Conservation (phyloP, 2,329 filamentous ascomycete genomes). For the Rhynchosporium graminicola region DNA sequence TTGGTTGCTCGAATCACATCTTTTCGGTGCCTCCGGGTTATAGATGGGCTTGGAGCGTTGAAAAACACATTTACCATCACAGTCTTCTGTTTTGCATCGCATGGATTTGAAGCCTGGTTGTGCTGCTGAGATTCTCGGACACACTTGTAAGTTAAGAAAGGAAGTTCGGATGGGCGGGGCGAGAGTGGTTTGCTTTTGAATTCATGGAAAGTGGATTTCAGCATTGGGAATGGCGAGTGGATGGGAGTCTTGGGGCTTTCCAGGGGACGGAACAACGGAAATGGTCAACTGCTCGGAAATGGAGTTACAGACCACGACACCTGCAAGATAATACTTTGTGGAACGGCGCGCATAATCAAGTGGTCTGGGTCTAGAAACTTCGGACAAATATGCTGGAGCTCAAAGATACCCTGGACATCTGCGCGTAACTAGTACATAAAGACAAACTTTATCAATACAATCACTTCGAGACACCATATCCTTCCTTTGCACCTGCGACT, state of each 20-base stretch:
- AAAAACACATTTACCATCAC: background rate
- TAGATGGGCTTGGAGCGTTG: constrained; percentile 14
- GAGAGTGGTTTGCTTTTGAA: background rate
- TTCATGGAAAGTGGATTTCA: constrained; percentile 13
- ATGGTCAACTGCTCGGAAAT: constrained; percentile 19
- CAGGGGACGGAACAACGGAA: background rate
- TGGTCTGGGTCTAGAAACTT: constrained; percentile 6
- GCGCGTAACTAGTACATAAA: constrained; percentile 19
- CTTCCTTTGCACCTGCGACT: no score
- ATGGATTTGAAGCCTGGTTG: constrained; percentile 13
- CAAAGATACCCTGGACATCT: constrained; percentile 3
- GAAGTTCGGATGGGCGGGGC: constrained; percentile 1
- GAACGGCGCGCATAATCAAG: constrained; percentile 5
- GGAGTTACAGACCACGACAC: constrained; percentile 12
- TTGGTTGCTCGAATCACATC: constrained; percentile 14
- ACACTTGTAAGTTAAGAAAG: constrained; percentile 18
- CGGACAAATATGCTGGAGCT: background rate
- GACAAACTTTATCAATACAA: constrained; percentile 25
- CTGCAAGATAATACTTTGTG: background rate
- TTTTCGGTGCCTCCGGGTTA: constrained; percentile 14
- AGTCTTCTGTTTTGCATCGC: constrained; percentile 19
- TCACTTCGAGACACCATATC: constrained; percentile 14
- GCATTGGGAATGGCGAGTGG: constrained; percentile 9
- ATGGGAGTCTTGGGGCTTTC: background rate
- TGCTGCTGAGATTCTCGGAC: constrained; percentile 1